Evolutionary conservation across 176 grass and related monocot genomes (phyloP), one percentile per base, ranked within the genome.

Genomic region (Carex cristatella): DNA sequence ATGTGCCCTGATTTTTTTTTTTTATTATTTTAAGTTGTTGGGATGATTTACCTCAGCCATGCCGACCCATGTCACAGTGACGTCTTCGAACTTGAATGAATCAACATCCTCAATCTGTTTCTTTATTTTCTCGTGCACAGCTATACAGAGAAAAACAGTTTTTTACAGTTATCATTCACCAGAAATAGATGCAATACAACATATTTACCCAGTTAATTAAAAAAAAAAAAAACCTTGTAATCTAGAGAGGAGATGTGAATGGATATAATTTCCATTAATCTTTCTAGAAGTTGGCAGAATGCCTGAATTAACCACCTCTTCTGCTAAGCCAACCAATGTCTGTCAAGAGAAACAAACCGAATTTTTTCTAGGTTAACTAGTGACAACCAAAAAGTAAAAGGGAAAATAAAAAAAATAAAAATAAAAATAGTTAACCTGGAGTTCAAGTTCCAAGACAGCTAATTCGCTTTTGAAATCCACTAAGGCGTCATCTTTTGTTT

Each of bases 181-280:
- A 84, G 5, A 32, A 58, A 81, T 8, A 78, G 32, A 78, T 56
- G 14, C 59, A 74, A 33, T 69, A 68, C 51, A 30, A 55, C 37
- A 65, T 10, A 69, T 33, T 85, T 60, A 81, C 15, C 7, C 87
- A 18, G 79, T 85, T 84, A 32, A 57, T 69, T 55, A 49, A 27
- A 23, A 58, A 63, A 79, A 61, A 78, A 88, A 84, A 61, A 62
- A 88, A 94, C 96, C 96, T 95, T 94, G 90, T 85, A 98, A 87
- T 87, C 96, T 94, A 82, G 86, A 85, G 66, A 94, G 82, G 89
- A 98, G 93, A 94, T 91, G 91, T 65, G 96, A 95, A 42, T 94
- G 93, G 64, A 98, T 89, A 90, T 98, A 95, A 58, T 92, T 98
- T 83, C 96, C 96, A 69, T 86, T 94, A 79, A 98, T 93, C 91